Conservation (phyloP, 768 basidiomycete species). For the Suillus discolor region DNA sequence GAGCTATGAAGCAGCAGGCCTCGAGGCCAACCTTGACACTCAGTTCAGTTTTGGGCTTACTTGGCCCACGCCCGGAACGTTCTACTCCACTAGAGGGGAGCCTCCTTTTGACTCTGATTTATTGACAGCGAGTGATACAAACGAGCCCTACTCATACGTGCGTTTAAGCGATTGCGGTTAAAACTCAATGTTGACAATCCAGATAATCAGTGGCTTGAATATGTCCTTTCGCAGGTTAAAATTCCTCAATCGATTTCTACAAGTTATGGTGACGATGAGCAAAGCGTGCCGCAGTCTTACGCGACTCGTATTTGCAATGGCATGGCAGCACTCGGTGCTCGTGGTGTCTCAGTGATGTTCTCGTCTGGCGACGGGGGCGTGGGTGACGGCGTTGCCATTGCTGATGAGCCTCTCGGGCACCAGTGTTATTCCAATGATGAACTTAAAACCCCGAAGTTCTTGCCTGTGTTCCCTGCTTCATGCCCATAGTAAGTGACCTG, state of each 20-base stretch:
- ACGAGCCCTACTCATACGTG: slow-evolving; percentile 53
- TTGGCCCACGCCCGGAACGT: slow-evolving; percentile 59
- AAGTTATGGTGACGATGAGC: slow-evolving; percentile 74
- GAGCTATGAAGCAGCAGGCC: slow-evolving; percentile 49
- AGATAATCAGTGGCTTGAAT: slow-evolving; percentile 58
- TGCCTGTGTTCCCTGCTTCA: slow-evolving; percentile 63
- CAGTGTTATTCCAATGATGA: slow-evolving; percentile 64
- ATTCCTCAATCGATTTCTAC: slow-evolving; percentile 68
- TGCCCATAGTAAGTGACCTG: slow-evolving; percentile 52
- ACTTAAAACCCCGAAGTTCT: slow-evolving; percentile 53
- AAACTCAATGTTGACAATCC: not conserved
- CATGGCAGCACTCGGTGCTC: slow-evolving; percentile 67
- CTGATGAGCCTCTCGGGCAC: slow-evolving; percentile 40
- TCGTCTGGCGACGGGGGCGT: slow-evolving; percentile 72
- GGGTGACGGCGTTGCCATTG: slow-evolving; percentile 60
- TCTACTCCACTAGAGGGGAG: slow-evolving; percentile 62
- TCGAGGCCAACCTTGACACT: slow-evolving; percentile 68
- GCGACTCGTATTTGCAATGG: slow-evolving; percentile 59
- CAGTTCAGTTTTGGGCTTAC: slow-evolving; percentile 70
- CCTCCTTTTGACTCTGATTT: slow-evolving; percentile 60
- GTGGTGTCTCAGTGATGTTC: slow-evolving; percentile 69
- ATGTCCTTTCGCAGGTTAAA: slow-evolving; percentile 44
- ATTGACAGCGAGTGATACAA: slow-evolving; percentile 40
- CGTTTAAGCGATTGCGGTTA: slow-evolving; percentile 15
- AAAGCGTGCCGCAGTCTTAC: slow-evolving; percentile 64